These are phyloP conservation scores for Breviolum minutum DNA, from an alignment of 73 alveolate genomes.

Conservation along the genomic window DNA sequence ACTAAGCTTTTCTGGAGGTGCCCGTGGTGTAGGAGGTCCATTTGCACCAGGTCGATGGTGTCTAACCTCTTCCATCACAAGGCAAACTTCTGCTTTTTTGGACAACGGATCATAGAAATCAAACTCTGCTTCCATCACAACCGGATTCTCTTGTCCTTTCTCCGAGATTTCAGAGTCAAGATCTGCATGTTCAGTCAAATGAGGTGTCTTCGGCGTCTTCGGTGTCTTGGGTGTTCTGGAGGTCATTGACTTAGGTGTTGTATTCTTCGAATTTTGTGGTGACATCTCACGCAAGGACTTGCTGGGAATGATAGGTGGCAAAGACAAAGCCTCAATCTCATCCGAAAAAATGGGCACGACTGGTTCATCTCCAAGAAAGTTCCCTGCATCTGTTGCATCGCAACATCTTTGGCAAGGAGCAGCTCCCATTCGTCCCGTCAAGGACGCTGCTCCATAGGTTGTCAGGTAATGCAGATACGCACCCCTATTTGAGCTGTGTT, in stretches of 20 bases:
- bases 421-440: not conserved
- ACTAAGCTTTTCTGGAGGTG: not conserved
- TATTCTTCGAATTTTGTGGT: not conserved
- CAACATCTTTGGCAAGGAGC: not conserved
- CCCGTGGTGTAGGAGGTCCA: not conserved
- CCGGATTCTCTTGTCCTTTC: not conserved
- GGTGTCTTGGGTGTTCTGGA: constrained; percentile 33
- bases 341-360: constrained; percentile 24
- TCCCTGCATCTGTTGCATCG: not conserved
- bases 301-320: constrained; percentile 59
- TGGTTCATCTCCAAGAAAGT: constrained; percentile 17
- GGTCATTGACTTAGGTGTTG: not conserved
- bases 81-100: not conserved
- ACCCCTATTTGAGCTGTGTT: too few species aligned
- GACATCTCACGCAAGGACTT: constrained; percentile 10
- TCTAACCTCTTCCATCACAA: not conserved
- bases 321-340: constrained; percentile 12
- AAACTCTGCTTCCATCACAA: constrained; percentile 25
- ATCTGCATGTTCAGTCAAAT: not conserved
- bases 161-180: not conserved
- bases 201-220: not conserved
- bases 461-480: too few species aligned
- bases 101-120: constrained; percentile 41
- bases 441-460: not conserved
- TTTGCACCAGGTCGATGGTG: not conserved